These are phyloP conservation scores for Calonectria fujianensis DNA, from an alignment of 2,329 filamentous ascomycete genomes.

Conservation along the genomic window DNA sequence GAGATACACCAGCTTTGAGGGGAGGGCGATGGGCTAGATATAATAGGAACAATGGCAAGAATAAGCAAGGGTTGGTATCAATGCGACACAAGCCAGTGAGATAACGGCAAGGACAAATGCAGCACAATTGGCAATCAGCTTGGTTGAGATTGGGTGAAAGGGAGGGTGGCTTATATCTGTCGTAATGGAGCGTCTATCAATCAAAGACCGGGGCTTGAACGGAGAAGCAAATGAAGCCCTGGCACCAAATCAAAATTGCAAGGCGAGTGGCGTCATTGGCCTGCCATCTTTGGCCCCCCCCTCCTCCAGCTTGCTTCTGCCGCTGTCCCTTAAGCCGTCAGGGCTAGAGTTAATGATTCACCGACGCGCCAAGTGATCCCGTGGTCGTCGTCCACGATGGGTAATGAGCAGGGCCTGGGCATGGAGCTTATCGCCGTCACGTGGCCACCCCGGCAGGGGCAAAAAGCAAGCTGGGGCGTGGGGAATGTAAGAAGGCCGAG, in stretches of 20 bases:
- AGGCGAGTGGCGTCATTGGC: conserved; percentile 23
- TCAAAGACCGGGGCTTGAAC: conserved; percentile 17
- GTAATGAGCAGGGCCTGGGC: conserved; percentile 24
- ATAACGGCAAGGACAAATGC: conserved; percentile 27
- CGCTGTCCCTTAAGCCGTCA: conserved; percentile 32
- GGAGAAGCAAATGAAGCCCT: conserved; percentile 6
- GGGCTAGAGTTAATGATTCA: conserved; percentile 24
- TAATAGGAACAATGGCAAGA: neutral
- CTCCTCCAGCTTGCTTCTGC: neutral
- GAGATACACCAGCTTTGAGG: neutral
- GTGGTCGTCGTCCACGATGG: conserved; percentile 35
- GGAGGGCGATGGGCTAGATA: conserved; percentile 13
- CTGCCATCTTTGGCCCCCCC: neutral
- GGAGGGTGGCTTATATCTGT: conserved; percentile 31
- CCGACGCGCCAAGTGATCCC: conserved; percentile 36
- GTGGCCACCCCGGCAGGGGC: conserved; percentile 44
- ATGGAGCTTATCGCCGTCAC: conserved; percentile 56
- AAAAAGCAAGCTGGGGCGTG: conserved; percentile 32
- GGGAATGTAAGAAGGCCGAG: conserved; percentile 47
- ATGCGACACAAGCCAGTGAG: conserved; percentile 6
- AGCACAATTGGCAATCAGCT: conserved; percentile 4
- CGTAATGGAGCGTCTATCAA: conserved; percentile 17
- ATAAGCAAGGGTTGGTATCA: conserved; percentile 3
- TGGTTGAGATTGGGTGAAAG: conserved; percentile 23
- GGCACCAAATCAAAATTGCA: neutral